Base-by-base conservation (phyloP, 371 early-diverging fungal species). In the Zancudomyces culisetae region DNA sequence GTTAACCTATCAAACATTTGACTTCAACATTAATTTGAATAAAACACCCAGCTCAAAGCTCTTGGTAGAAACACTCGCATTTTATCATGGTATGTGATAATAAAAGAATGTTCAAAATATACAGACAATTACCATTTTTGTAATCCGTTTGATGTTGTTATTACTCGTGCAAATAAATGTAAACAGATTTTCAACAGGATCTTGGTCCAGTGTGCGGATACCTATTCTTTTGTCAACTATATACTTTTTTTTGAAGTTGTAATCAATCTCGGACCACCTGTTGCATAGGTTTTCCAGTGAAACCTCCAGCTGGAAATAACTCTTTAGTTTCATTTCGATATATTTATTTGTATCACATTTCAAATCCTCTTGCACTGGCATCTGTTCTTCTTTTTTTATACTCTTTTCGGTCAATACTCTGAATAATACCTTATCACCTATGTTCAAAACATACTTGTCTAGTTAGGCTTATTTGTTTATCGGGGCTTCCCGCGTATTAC, bases 101-200 rank as follows among this genome's bases (percentile, higher is more conserved):
- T n/a, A n/a, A n/a, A n/a, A n/a, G n/a, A n/a, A n/a, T n/a, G n/a
- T n/a, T n/a, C n/a, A n/a, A n/a, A n/a, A n/a, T n/a, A n/a, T n/a
- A n/a, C n/a, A n/a, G n/a, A n/a, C 6, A 90, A 20, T 3, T 43
- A 51, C 92, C 94, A 94, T 92, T 55, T 70, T 71, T 12, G 89
- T 80, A 30, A 98, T 98, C 27, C 98, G 71, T 21, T 73, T 59
- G 39, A 98, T 90, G 69, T 95, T 92, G 71, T 98, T 98, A 72
- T 96, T 96, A 50, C 79, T 72, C 2, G 90, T 84, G 68, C 97
- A 97, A 27, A 98, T 95, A 59, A 98, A 98, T 13, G 83, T 76
- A 45, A 98, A 70, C 43, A 94, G 57, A 52, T 81, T 90, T 61
- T 95, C 92, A 54, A 82, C 71, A 1, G 95, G 89, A 50, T 86